A percentile compares a stretch with the other conserved stretches of the same genome.
Evolutionary conservation across 352 stramenopile genomes (phyloP).

Genomic region (Phytopythium cucurbitacearum): DNA sequence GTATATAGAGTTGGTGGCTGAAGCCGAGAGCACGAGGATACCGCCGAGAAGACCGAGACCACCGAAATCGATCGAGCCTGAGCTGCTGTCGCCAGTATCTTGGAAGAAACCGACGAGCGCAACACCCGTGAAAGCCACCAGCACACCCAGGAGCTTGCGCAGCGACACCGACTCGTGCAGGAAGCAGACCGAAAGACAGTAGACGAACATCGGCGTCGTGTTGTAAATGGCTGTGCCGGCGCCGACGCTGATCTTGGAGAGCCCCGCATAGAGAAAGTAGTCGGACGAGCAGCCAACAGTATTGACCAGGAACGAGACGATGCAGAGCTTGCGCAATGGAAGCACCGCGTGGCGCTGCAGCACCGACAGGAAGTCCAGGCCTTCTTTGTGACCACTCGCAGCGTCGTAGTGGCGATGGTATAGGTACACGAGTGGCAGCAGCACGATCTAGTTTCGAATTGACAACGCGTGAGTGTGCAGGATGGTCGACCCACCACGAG

Average conservation of each 20-base stretch:
- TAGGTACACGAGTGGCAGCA: conserved; percentile 19
- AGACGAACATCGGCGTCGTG: conserved; percentile 44
- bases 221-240: conserved; percentile 40
- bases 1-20: conserved; percentile 10
- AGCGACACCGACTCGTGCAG: conserved; percentile 24
- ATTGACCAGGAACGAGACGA: conserved; percentile 25
- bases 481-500: neutral
- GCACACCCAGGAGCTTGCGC: conserved; percentile 23
- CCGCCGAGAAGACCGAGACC: conserved; percentile 26
- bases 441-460: conserved; percentile 11
- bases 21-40: conserved; percentile 11
- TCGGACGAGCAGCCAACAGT: conserved; percentile 32
- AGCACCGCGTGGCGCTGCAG: conserved; percentile 23
- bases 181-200: conserved; percentile 46
- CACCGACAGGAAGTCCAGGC: conserved; percentile 9
- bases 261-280: conserved; percentile 41
- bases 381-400: neutral
- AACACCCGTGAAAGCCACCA: conserved; percentile 29
- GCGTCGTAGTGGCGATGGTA: conserved; percentile 16
- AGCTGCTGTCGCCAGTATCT: conserved; percentile 1
- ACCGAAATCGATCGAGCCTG: conserved; percentile 13
- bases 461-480: no score
- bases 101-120: conserved; percentile 30
- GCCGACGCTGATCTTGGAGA: conserved; percentile 34
- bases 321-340: conserved; percentile 10